Evolutionary conservation across 2,329 filamentous ascomycete genomes (phyloP), one percentile per base, ranked within the genome.

Genomic region (Pseudocercospora eumusae): DNA sequence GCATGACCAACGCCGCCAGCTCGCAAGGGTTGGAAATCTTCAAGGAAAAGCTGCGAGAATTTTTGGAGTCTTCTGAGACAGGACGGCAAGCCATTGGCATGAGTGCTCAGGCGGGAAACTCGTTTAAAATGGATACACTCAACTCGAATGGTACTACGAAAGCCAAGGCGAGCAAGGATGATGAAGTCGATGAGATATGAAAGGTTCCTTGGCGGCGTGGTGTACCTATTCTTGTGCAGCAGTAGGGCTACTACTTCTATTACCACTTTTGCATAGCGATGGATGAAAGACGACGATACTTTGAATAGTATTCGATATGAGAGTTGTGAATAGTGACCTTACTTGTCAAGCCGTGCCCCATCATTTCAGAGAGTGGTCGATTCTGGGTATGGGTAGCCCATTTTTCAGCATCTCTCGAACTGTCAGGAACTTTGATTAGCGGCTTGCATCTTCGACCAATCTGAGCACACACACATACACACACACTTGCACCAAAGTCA

Each of bases 1-100:
- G 96, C 74, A 97, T 99, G 91, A 86, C 87, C 68, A 95, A 95
- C 70, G 95, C 95, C 13, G 95, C 95, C 3, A 88, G 87, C 53
- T 83, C 84, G 65, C 95, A 99, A 78, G 95, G 91, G 7, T 73
- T 96, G 28, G 92, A 96, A 69, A 92, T 99, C 68, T 91, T 91
- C 74, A 97, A 96, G 81, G 89, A 95, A 80, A 88, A 90, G 70
- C 84, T 98, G 52, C 86, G 93, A 23, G 92, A 96, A 31, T 97
- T 97, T 72, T 83, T 98, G 61, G 91, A 93, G 79, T 89, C 85
- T 70, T 91, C 88, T n/a, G 92, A 96, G 70, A 89, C 89, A 10
- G 92, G 92, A 2, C 82, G 91, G 54, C 88, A 93, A 75, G 92
- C 92, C 0, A 86, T 96, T 74, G 88, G 88, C 21, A 90, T 96